A percentile compares a stretch with the other conserved stretches of the same genome.
These are phyloP conservation scores for Schwanniomyces polymorphus DNA, from an alignment of 805 yeast species.

Conservation along the genomic window DNA sequence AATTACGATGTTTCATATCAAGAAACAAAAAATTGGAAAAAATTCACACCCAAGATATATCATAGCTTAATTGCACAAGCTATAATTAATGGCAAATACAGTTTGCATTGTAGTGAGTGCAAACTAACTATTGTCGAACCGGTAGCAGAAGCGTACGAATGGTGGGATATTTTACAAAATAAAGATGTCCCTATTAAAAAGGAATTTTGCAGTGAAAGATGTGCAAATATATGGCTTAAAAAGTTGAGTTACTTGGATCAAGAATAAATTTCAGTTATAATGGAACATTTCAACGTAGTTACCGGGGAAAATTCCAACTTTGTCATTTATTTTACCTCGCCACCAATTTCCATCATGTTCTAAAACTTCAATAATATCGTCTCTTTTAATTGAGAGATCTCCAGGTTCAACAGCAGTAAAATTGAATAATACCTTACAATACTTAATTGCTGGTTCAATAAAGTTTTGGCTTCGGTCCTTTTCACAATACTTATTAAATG, in stretches of 20 bases:
- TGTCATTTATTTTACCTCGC: constrained; percentile 30
- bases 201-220: constrained; percentile 55
- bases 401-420: constrained; percentile 35
- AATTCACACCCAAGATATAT: constrained; percentile 41
- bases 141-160: constrained; percentile 58
- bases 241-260: neutral
- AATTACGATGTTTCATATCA: constrained; percentile 52
- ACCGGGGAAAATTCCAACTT: constrained; percentile 25
- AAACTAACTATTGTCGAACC: constrained; percentile 50
- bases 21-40: constrained; percentile 57
- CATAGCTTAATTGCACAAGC: constrained; percentile 52
- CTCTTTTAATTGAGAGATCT: constrained; percentile 45
- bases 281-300: constrained; percentile 25
- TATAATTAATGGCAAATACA: constrained; percentile 49
- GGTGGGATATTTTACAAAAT: constrained; percentile 65
- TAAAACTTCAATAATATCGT: constrained; percentile 43
- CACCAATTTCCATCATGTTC: constrained; percentile 35
- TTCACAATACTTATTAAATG: constrained; percentile 6
- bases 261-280: neutral
- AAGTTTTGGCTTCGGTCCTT: neutral
- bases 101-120: constrained; percentile 57
- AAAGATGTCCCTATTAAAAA: constrained; percentile 51
- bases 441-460: constrained; percentile 2
- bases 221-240: constrained; percentile 31
- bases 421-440: constrained; percentile 40